These are phyloP conservation scores for Candida labiduridarum DNA, from an alignment of 1,139 yeast genomes.

Conservation along the genomic window DNA sequence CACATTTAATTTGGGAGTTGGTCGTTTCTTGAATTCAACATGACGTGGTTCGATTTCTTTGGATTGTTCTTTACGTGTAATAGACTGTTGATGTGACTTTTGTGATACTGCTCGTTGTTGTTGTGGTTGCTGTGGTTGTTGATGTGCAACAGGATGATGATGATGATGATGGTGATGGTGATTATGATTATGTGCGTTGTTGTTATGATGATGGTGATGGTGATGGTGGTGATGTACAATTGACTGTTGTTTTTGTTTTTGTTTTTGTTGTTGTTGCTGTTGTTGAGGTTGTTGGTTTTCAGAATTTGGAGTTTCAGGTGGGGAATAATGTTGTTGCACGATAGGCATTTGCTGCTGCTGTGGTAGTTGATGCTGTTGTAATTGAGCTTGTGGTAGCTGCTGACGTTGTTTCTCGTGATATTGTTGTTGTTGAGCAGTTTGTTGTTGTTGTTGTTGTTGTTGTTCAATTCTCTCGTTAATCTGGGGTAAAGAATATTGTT, in stretches of 20 bases:
- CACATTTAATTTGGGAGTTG: conserved; percentile 38
- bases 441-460: conserved; percentile 1
- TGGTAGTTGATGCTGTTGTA: background rate
- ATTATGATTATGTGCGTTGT: conserved; percentile 8
- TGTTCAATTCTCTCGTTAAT: background rate
- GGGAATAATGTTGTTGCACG: background rate
- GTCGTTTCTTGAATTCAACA: conserved; percentile 7
- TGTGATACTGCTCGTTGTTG: conserved; percentile 6
- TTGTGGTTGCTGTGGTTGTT: conserved; percentile 6
- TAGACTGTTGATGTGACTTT: conserved; percentile 13
- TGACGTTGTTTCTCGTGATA: background rate
- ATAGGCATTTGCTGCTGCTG: background rate
- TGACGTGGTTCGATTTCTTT: background rate
- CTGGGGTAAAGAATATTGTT: conserved; percentile 2
- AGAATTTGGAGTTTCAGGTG: background rate
- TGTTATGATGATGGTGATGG: conserved; percentile 6
- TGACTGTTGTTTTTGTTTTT: conserved; percentile 3
- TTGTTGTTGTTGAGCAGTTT: background rate
- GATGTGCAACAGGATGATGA: background rate
- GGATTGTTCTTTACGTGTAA: conserved; percentile 3
- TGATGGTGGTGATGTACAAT: conserved; percentile 4
- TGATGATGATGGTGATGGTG: conserved; percentile 10
- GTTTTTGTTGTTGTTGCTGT: conserved; percentile 3
- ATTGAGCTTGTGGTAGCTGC: background rate
- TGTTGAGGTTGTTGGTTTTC: background rate